Evolutionary conservation across 495 filamentous ascomycete species (phyloP).

Genomic region (Aspergillus avenaceus): DNA sequence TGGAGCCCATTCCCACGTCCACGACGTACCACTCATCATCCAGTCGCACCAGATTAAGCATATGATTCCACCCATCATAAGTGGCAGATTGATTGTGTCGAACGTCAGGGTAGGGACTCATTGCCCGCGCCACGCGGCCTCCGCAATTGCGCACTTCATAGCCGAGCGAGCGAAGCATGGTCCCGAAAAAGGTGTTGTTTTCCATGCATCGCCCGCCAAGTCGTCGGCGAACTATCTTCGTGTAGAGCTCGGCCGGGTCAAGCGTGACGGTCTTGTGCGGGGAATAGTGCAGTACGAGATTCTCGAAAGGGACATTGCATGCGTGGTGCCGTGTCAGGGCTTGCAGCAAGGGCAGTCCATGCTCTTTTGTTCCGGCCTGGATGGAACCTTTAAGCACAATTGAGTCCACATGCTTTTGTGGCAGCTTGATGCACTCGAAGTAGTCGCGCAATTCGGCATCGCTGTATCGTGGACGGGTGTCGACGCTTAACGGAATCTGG

Average conservation of each 20-base stretch:
- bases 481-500: slow-evolving; percentile 13
- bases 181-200: slow-evolving; percentile 57
- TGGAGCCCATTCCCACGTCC: slow-evolving; percentile 64
- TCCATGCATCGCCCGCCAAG: slow-evolving; percentile 72
- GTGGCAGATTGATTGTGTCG: slow-evolving; percentile 14
- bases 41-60: slow-evolving; percentile 61
- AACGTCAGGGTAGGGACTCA: slow-evolving; percentile 1
- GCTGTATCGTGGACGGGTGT: slow-evolving; percentile 18
- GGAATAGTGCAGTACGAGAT: slow-evolving; percentile 50
- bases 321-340: slow-evolving; percentile 37
- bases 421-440: slow-evolving; percentile 17
- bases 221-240: slow-evolving; percentile 51
- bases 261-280: slow-evolving; percentile 44
- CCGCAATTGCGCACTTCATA: slow-evolving; percentile 45
- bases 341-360: slow-evolving; percentile 6
- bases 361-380: slow-evolving; percentile 1
- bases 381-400: background rate
- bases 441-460: slow-evolving; percentile 11
- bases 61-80: slow-evolving; percentile 43
- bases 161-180: slow-evolving; percentile 55
- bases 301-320: slow-evolving; percentile 63
- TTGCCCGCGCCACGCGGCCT: slow-evolving; percentile 9
- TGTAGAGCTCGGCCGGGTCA: slow-evolving; percentile 50
- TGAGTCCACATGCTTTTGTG: slow-evolving; percentile 7
- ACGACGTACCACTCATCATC: slow-evolving; percentile 46